Conservation (phyloP, 1,139 yeast species). For the Arxiozyma telluris region DNA sequence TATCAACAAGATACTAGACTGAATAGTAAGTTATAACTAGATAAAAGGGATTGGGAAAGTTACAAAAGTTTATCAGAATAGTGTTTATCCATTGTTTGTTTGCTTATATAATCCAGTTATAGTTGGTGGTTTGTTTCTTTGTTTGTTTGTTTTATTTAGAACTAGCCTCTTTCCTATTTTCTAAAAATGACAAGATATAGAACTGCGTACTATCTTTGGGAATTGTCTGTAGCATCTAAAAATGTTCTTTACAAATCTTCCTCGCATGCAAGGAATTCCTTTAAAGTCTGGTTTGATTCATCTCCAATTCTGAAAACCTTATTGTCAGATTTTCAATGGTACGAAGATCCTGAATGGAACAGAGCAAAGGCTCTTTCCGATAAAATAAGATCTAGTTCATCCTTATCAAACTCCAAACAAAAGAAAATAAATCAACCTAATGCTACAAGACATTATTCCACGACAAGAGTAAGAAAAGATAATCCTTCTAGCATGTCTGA, state of each 20-base stretch:
- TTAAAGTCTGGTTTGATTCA: slow-evolving; percentile 19
- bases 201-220: slow-evolving; percentile 20
- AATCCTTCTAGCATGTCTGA: not conserved
- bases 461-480: not conserved
- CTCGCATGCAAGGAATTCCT: slow-evolving; percentile 18
- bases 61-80: not conserved
- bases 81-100: not conserved
- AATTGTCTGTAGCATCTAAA: slow-evolving; percentile 19
- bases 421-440: not conserved
- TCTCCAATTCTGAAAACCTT: slow-evolving; percentile 23
- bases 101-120: not conserved
- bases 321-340: slow-evolving; percentile 20
- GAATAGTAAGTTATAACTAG: not conserved
- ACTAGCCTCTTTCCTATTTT: not conserved
- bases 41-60: not conserved
- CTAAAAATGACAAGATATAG: slow-evolving; percentile 14
- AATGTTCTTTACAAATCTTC: slow-evolving; percentile 18
- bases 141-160: no score
- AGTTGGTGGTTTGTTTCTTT: no score
- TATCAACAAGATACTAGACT: not conserved
- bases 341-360: slow-evolving; percentile 27
- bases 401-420: not conserved
- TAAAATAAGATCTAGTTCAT: slow-evolving; percentile 4
- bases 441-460: slow-evolving; percentile 2
- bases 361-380: slow-evolving; percentile 22